Evolutionary conservation across 306 rosid species (phyloP).

Genomic region (Prunus padus): DNA sequence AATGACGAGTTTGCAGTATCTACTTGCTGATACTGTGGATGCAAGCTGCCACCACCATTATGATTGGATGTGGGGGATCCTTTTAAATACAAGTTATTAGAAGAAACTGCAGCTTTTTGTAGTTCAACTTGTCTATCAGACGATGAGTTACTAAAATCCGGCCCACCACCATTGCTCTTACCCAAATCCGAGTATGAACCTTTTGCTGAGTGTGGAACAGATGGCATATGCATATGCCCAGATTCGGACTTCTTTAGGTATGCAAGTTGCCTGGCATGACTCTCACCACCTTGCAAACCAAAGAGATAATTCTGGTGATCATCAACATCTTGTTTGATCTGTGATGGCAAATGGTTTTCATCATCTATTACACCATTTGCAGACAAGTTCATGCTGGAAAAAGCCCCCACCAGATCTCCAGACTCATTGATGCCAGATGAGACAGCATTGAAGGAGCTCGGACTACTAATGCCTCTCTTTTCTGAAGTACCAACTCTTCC

Average conservation of each 20-base stretch:
- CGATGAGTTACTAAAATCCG: slow-evolving; percentile 40
- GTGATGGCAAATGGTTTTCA: slow-evolving; percentile 60
- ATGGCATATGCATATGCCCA: slow-evolving; percentile 39
- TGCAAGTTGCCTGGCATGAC: slow-evolving; percentile 57
- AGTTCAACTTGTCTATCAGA: slow-evolving; percentile 59
- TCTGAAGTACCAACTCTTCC: slow-evolving; percentile 63
- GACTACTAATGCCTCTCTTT: slow-evolving; percentile 64
- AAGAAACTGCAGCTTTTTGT: slow-evolving; percentile 47
- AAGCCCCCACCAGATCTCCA: slow-evolving; percentile 67
- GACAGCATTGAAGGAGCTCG: slow-evolving; percentile 59
- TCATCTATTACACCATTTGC: slow-evolving; percentile 52
- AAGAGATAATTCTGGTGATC: slow-evolving; percentile 65
- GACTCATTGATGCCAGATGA: slow-evolving; percentile 67
- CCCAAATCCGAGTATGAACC: slow-evolving; percentile 47
- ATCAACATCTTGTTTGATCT: slow-evolving; percentile 56
- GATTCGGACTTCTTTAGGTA: slow-evolving; percentile 73
- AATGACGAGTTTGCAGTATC: slow-evolving; percentile 64
- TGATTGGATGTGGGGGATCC: slow-evolving; percentile 61
- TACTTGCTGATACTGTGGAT: slow-evolving; percentile 62
- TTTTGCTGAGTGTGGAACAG: slow-evolving; percentile 36
- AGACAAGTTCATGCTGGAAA: slow-evolving; percentile 77
- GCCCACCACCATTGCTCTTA: slow-evolving; percentile 49
- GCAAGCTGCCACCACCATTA: slow-evolving; percentile 58
- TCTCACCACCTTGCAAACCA: slow-evolving; percentile 78
- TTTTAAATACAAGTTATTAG: slow-evolving; percentile 50